These are phyloP conservation scores for Hypoxylon sp. DNA, from an alignment of 2,329 filamentous ascomycete species.

Conservation along the genomic window DNA sequence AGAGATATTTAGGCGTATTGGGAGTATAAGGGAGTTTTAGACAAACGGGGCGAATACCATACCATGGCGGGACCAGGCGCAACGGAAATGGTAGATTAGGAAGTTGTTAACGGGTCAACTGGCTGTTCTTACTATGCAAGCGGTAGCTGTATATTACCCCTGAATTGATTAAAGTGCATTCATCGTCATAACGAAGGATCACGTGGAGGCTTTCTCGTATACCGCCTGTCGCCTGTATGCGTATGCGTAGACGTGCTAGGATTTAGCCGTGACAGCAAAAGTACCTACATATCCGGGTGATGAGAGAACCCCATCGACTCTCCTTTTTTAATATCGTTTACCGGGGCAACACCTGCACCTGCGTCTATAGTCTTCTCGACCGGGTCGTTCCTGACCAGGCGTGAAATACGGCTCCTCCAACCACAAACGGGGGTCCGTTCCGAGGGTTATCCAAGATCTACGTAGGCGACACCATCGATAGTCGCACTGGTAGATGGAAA, in stretches of 20 bases:
- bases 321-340: constrained; percentile 37
- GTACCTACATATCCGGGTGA: constrained; percentile 39
- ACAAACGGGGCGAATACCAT: constrained; percentile 10
- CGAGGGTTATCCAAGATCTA: constrained; percentile 34
- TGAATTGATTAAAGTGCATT: constrained; percentile 26
- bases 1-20: constrained; percentile 13
- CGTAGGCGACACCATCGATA: constrained; percentile 24
- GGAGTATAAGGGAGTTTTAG: not conserved
- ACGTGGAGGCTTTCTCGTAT: constrained; percentile 26
- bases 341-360: constrained; percentile 33
- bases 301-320: constrained; percentile 27
- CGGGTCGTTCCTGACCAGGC: constrained; percentile 31
- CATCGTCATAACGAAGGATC: constrained; percentile 26
- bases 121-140: constrained; percentile 16
- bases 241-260: constrained; percentile 8
- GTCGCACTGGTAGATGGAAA: constrained; percentile 32
- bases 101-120: constrained; percentile 12
- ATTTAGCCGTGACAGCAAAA: constrained; percentile 40
- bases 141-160: constrained; percentile 33
- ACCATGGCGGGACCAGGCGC: constrained; percentile 23
- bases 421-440: constrained; percentile 38
- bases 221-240: constrained; percentile 27
- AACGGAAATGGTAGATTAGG: constrained; percentile 28
- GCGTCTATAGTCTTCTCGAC: constrained; percentile 29
- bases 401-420: constrained; percentile 21